A percentile compares a stretch with the other conserved stretches of the same genome.
Conservation (phyloP, 1,284 basidiomycete species). For the Fomitopsis pinicola region DNA sequence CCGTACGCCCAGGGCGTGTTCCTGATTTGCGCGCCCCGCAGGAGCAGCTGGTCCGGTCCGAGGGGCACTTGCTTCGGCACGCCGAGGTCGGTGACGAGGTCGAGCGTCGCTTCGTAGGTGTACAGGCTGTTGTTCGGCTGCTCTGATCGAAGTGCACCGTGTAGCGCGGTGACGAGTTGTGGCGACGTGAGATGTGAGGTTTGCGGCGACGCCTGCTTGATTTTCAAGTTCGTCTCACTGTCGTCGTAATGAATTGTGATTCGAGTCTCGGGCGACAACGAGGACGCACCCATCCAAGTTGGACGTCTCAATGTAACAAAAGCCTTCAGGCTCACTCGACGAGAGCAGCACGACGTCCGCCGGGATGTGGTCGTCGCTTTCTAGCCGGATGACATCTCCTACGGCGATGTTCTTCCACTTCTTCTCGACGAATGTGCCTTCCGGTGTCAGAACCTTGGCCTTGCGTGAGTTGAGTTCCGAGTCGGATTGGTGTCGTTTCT, state of each 20-base stretch:
- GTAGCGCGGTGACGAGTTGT: conserved; percentile 66
- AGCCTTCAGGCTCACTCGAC: conserved; percentile 93
- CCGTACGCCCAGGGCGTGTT: conserved; percentile 99
- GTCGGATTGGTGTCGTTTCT: conserved; percentile 97
- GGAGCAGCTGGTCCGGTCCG: conserved; percentile 91
- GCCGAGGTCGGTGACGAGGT: conserved; percentile 56
- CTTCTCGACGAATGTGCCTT: conserved; percentile 66
- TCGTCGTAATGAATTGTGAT: conserved; percentile 1
- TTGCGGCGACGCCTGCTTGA: conserved; percentile 90
- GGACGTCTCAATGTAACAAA: conserved; percentile 97
- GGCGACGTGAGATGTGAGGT: conserved; percentile 81
- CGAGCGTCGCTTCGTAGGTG: conserved; percentile 87
- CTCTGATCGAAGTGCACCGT: conserved; percentile 87
- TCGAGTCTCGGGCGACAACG: neutral
- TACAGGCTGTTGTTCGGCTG: conserved; percentile 98
- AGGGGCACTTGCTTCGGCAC: conserved; percentile 81
- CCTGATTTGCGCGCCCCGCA: conserved; percentile 92
- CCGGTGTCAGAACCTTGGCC: conserved; percentile 71
- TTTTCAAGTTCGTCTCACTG: conserved; percentile 98
- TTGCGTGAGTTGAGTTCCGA: conserved; percentile 84
- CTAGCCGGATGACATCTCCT: conserved; percentile 89
- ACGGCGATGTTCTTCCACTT: conserved; percentile 91
- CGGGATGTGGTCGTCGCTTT: conserved; percentile 93
- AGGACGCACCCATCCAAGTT: conserved; percentile 88
- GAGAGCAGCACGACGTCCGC: conserved; percentile 89